Evolutionary conservation across 805 yeast genomes (phyloP).

Genomic region (Isabelozyma rhagii): DNA sequence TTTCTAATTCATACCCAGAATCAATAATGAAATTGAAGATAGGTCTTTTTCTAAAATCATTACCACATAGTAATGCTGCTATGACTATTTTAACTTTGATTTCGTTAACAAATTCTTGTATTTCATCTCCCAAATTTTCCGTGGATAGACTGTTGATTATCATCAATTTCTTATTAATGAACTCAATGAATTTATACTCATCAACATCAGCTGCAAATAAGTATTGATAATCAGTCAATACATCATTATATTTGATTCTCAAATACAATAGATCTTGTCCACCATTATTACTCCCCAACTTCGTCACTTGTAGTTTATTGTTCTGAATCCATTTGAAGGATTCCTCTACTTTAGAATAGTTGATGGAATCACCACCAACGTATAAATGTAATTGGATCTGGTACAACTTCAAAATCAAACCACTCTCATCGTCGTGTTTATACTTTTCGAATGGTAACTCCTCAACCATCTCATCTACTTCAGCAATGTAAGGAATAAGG

Average conservation of each 20-base stretch:
- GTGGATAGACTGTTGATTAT: conserved; percentile 4
- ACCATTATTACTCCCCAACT: not conserved
- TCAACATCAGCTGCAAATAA: conserved; percentile 8
- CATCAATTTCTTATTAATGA: conserved; percentile 22
- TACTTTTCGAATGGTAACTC: not conserved
- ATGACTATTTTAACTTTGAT: conserved; percentile 23
- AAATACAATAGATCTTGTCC: not conserved
- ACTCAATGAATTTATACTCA: conserved; percentile 16
- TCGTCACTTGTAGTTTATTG: not conserved
- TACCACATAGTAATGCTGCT: conserved; percentile 25
- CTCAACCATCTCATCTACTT: not conserved
- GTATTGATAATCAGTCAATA: conserved; percentile 29
- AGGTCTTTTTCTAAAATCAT: conserved; percentile 30
- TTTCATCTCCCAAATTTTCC: conserved; percentile 4
- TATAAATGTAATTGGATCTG: not conserved
- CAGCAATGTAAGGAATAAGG: not conserved
- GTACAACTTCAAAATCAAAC: not conserved
- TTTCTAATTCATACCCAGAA: not conserved
- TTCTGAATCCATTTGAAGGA: not conserved
- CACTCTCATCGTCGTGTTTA: not conserved
- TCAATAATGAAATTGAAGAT: conserved; percentile 15
- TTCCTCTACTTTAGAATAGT: not conserved
- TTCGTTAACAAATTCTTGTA: conserved; percentile 30
- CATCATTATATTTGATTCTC: conserved; percentile 28
- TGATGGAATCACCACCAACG: not conserved